phyloP scores from a whole-genome alignment of 2,329 filamentous ascomycete genomes.

The Epichloe coenophiala region DNA sequence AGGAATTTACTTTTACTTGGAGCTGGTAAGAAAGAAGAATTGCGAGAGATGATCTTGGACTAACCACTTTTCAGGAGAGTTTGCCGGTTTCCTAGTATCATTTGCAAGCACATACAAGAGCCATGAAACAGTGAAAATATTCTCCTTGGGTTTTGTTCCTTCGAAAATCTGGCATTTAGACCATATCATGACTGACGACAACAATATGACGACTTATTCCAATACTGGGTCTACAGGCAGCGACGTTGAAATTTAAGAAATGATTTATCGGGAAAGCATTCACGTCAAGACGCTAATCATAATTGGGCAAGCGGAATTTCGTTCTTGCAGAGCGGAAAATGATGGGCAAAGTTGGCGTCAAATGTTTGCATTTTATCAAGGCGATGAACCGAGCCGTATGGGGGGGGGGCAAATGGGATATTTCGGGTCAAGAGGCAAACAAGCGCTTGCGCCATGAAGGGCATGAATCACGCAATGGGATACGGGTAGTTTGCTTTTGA shows the following conservation, averaged over 20 bases:
- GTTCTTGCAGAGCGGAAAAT: no score
- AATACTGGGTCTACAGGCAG: not conserved
- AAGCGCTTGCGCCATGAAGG: not conserved
- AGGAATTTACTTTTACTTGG: constrained; percentile 33
- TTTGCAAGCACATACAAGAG: constrained; percentile 8
- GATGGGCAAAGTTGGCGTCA: no score
- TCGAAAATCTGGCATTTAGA: not conserved
- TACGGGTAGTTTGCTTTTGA: not conserved
- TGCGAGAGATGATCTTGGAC: not conserved
- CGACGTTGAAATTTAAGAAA: not conserved
- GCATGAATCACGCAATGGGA: not conserved
- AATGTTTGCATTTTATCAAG: not conserved
- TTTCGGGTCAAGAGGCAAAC: not conserved
- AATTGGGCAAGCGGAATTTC: not conserved
- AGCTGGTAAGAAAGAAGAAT: constrained; percentile 20
- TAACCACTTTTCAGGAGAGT: constrained; percentile 17
- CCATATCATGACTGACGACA: not conserved
- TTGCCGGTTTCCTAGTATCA: constrained; percentile 15
- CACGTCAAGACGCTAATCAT: not conserved
- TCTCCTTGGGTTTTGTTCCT: not conserved
- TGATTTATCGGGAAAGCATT: not conserved
- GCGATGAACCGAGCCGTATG: not conserved
- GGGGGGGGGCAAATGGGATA: not conserved
- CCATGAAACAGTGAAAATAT: constrained; percentile 2
- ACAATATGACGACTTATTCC: not conserved